Evolutionary conservation across 768 basidiomycete species (phyloP), one percentile per base, ranked within the genome.

Genomic region (Gautieria morchelliformis): DNA sequence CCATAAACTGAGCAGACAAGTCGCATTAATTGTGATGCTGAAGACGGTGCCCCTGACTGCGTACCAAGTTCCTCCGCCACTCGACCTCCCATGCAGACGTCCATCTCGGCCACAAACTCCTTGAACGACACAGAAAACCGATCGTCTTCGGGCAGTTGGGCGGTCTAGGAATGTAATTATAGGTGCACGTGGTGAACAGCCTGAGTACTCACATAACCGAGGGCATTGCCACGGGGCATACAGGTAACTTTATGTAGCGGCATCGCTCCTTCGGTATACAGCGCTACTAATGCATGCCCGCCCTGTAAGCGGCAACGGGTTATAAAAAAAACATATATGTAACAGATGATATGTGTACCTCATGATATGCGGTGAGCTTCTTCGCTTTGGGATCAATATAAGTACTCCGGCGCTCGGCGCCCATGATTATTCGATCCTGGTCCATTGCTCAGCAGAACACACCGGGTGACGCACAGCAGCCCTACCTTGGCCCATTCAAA

Each of bases 231-330:
- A 64, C 96, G 88, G 41, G 95, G 95, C 53, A 99, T 82, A 68
- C 95, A 96, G 24, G 95, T 98, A 35, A 98, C 95, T 74, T 96
- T 96, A 71, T 98, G 94, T 61, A 99, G 72, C 42, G 96, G 96
- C 82, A 93, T 93, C 44, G 94, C 93, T 51, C 94, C 95, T 60
- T 89, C 81, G 1, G 96, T 98, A 68, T 93, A 93, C 49, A 98
- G 74, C 6, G 95, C 93, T 24, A 93, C 85, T n/a, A 97, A 78
- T 30, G 94, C 92, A 69, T 97, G 93, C 37, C 92, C 93, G 59
- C 89, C 90, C 86, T 89, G 35, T 63, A 59, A 54, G 9, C 8
- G 32, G 17, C n/a, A 42, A 7, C 11, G 27, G 9, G 9, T 51
- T 12, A 42, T 15, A 20, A 5, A n/a, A 27, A 57, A 1, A 27